phyloP scores from a whole-genome alignment of 2,329 filamentous ascomycete genomes.

The Orbilia ellipsospora region DNA sequence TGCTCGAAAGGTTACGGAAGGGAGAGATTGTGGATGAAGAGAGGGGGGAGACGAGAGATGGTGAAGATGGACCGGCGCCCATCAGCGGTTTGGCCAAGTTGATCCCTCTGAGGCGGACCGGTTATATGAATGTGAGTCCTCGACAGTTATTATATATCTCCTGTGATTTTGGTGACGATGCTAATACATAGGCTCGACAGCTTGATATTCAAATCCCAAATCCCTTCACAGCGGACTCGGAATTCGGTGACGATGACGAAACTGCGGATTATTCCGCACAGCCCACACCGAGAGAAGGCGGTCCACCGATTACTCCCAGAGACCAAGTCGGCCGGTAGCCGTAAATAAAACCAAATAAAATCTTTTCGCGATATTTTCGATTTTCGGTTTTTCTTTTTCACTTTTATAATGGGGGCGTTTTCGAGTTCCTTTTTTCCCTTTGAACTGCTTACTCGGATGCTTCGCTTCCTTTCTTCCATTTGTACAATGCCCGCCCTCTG shows the following conservation, averaged over 20 bases:
- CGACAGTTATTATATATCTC: background rate
- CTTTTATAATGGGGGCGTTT: conserved; percentile 2
- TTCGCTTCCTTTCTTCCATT: conserved; percentile 6
- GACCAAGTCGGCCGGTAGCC: conserved; percentile 36
- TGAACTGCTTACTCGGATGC: background rate
- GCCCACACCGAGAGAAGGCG: conserved; percentile 31
- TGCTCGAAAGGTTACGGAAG: conserved; percentile 60
- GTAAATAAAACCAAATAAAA: background rate
- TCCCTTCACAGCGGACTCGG: conserved; percentile 63
- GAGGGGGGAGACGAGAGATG: conserved; percentile 65
- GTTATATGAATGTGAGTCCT: conserved; percentile 80
- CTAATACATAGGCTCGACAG: conserved; percentile 64
- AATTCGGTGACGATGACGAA: conserved; percentile 47
- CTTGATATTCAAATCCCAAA: conserved; percentile 85
- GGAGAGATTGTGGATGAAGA: conserved; percentile 36
- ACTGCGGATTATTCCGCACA: conserved; percentile 45
- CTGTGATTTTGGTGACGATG: background rate
- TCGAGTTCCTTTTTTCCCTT: conserved; percentile 5
- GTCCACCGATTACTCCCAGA: conserved; percentile 33
- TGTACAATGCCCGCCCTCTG: background rate
- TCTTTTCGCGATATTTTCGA: background rate
- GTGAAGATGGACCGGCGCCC: conserved; percentile 65
- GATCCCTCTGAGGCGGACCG: conserved; percentile 81
- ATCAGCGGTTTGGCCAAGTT: conserved; percentile 72
- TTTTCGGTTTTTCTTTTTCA: background rate